Evolutionary conservation across 1,284 basidiomycete genomes (phyloP).

Genomic region (Ustilago bromivora): DNA sequence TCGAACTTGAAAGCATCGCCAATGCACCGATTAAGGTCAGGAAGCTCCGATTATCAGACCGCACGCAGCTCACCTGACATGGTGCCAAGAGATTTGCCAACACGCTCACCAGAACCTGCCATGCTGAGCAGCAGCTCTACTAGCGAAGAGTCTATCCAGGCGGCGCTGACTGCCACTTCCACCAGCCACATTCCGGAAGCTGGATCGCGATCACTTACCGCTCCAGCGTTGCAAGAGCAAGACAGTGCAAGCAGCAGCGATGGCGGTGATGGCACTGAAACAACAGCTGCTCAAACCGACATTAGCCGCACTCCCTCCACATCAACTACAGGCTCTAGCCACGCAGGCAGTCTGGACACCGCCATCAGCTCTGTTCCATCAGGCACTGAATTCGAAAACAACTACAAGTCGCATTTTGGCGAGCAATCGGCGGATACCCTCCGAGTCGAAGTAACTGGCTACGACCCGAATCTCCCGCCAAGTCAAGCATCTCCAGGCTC

Average conservation of each 20-base stretch:
- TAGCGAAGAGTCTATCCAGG: constrained; percentile 24
- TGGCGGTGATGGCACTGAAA: constrained; percentile 27
- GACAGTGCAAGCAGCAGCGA: constrained; percentile 24
- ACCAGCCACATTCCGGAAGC: not conserved
- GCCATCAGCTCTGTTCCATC: constrained; percentile 53
- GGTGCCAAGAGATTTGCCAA: constrained; percentile 1
- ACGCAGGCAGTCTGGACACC: constrained; percentile 51
- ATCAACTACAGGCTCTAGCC: constrained; percentile 58
- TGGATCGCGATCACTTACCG: constrained; percentile 5
- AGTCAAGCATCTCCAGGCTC: constrained; percentile 39
- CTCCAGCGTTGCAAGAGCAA: constrained; percentile 21
- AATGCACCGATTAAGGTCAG: constrained; percentile 15
- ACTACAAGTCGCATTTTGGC: constrained; percentile 41
- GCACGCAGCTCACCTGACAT: constrained; percentile 37
- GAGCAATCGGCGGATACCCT: constrained; percentile 39
- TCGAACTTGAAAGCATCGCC: constrained; percentile 1
- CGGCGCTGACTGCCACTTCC: constrained; percentile 5
- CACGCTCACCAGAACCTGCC: constrained; percentile 3
- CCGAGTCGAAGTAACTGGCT: constrained; percentile 22
- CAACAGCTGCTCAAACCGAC: constrained; percentile 50
- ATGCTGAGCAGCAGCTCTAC: constrained; percentile 14
- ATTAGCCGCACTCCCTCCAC: constrained; percentile 65
- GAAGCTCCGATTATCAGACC: constrained; percentile 22
- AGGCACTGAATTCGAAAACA: constrained; percentile 27
- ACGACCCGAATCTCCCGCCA: constrained; percentile 22